Evolutionary conservation across 352 stramenopile genomes (phyloP), one percentile per base, ranked within the genome.

Genomic region (Saprolegnia parasitica): DNA sequence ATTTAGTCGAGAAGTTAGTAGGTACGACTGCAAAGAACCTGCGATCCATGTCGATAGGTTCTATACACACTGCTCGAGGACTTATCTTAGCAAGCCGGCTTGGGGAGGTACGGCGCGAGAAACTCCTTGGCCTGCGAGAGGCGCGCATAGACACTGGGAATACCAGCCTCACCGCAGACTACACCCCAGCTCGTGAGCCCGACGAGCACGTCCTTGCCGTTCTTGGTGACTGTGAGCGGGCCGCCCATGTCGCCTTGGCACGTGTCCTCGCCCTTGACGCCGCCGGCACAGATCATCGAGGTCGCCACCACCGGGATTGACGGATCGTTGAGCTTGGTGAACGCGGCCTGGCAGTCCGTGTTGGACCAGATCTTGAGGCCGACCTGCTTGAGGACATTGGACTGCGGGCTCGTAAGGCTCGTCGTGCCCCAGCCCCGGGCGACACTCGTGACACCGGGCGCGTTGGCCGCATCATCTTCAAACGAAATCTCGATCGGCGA

Each of bases 321-420:
- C 77, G 21, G 64, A 60, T 62, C 81, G 89, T 0, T 68, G 72
- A 0, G 66, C 71, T 49, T 82, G 29, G 29, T 35, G 29, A 35
- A 35, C 29, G 29, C 29, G 29, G 29, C 29, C 29, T 35, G 29
- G 65, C 81, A 90, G 0, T 68, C 73, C 0, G 65, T 70, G 54
- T 82, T 78, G 64, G 80, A 81, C 23, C 87, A 67, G 4, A 90
- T 57, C 2, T 78, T 67, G 11, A 87, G 71, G 42, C 83, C 68
- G 21, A 86, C 77, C 15, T 75, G 67, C 35, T 80, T 66, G 26
- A 87, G 67, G 56, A 78, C 72, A 13, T 58, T 64, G 18, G 78
- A 78, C 24, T 74, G 57, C 1, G 11, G 3, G 1, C 75, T 76
- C 10, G 61, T 67, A 5, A 32, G 20, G 20, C 20, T 23, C 21